These are phyloP conservation scores for Xeromyces bisporus DNA, from an alignment of 495 filamentous ascomycete species.

Conservation along the genomic window DNA sequence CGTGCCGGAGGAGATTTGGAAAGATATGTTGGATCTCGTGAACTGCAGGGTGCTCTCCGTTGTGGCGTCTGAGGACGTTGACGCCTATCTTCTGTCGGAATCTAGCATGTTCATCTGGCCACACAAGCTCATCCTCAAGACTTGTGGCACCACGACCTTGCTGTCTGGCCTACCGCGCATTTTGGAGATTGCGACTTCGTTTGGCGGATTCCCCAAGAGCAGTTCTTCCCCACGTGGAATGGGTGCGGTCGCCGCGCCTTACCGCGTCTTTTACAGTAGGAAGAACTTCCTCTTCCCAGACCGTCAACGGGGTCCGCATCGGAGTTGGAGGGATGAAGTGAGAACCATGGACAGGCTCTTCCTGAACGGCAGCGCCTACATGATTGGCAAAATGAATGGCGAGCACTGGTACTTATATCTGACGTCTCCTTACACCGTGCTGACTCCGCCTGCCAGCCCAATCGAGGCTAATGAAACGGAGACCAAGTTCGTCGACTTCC, in stretches of 20 bases:
- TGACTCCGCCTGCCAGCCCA: slow-evolving; percentile 78
- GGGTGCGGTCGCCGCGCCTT: slow-evolving; percentile 61
- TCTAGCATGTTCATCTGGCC: slow-evolving; percentile 99
- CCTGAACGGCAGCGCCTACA: slow-evolving; percentile 86
- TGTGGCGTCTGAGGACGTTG: slow-evolving; percentile 84
- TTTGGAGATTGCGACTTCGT: slow-evolving; percentile 71
- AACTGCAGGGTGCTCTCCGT: slow-evolving; percentile 97
- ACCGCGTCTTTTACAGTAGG: slow-evolving; percentile 95
- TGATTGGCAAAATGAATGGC: slow-evolving; percentile 99
- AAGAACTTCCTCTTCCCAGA: slow-evolving; percentile 98
- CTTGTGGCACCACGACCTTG: slow-evolving; percentile 92
- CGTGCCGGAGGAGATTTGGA: slow-evolving; percentile 73
- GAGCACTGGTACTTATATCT: slow-evolving; percentile 99
- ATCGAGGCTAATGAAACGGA: slow-evolving; percentile 39
- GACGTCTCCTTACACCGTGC: slow-evolving; percentile 62
- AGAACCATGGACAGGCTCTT: slow-evolving; percentile 79
- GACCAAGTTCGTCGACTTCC: slow-evolving; percentile 45
- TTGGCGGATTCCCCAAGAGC: slow-evolving; percentile 70
- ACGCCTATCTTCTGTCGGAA: slow-evolving; percentile 95
- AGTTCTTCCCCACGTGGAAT: slow-evolving; percentile 38
- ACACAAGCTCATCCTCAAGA: slow-evolving; percentile 98
- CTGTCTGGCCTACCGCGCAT: slow-evolving; percentile 76
- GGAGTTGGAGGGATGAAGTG: slow-evolving; percentile 95
- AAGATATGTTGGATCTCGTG: slow-evolving; percentile 91
- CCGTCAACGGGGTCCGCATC: slow-evolving; percentile 83